Conservation (phyloP, 805 yeast species). For the Candida sithepensis region DNA sequence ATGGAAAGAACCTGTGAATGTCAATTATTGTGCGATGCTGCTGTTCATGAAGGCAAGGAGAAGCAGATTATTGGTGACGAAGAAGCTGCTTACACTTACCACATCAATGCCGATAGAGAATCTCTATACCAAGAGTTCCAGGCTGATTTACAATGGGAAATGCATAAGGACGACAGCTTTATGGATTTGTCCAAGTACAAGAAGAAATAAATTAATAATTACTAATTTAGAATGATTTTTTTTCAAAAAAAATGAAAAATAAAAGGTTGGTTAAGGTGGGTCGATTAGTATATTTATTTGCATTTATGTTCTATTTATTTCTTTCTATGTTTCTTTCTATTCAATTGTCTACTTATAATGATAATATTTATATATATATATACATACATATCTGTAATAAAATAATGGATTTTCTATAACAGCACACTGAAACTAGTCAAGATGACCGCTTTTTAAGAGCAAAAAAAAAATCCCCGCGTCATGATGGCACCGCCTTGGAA, state of each 20-base stretch:
- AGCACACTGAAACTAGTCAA: no score
- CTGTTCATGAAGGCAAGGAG: constrained; percentile 36
- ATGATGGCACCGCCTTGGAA: not conserved
- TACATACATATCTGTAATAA: not conserved
- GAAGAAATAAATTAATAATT: not conserved
- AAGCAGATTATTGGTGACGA: constrained; percentile 49
- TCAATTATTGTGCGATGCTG: constrained; percentile 62
- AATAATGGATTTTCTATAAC: no score
- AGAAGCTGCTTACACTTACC: constrained; percentile 64
- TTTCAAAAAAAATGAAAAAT: not conserved
- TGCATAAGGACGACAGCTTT: constrained; percentile 27
- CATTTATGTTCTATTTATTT: no score
- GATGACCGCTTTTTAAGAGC: no score
- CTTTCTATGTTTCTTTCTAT: no score
- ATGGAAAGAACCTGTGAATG: constrained; percentile 64
- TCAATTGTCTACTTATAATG: no score
- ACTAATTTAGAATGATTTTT: not conserved
- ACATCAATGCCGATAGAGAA: constrained; percentile 61
- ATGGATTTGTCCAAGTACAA: constrained; percentile 22
- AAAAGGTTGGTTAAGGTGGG: not conserved
- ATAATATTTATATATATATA: no score
- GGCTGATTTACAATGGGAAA: constrained; percentile 57
- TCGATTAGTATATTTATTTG: not conserved
- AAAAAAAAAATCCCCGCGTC: not conserved
- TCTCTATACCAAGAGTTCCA: constrained; percentile 70